A percentile compares a stretch with the other conserved stretches of the same genome.
Evolutionary conservation across 257 asterid genomes (phyloP).

Genomic region (Henckelia pumila): DNA sequence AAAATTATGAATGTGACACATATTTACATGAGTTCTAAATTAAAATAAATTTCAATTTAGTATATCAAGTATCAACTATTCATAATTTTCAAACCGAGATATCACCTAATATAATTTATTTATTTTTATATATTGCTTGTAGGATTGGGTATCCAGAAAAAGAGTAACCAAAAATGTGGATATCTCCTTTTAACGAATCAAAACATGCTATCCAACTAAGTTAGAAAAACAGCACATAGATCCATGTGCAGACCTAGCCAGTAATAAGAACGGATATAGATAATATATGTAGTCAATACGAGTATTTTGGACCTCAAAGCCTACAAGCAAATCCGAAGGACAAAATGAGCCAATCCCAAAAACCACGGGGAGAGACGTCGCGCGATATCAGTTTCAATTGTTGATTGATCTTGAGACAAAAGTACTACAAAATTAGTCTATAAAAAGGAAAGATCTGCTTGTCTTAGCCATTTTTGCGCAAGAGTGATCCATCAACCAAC

Average conservation of each 20-base stretch:
- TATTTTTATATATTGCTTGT: too few species aligned
- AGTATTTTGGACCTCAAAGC: not conserved
- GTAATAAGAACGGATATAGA: not conserved
- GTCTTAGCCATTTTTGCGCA: conserved; percentile 27
- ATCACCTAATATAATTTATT: too few species aligned
- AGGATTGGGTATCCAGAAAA: too few species aligned
- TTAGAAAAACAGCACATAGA: not conserved
- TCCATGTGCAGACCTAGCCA: not conserved
- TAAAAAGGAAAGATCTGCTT: conserved; percentile 3
- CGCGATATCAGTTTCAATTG: not conserved
- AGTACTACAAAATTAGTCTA: not conserved
- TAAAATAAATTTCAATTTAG: too few species aligned
- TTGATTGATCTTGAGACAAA: not conserved
- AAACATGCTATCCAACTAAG: not conserved
- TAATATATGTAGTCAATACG: too few species aligned
- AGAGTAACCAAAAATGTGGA: too few species aligned
- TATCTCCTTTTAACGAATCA: too few species aligned
- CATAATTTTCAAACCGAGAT: too few species aligned
- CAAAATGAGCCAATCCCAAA: not conserved
- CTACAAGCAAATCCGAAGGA: not conserved
- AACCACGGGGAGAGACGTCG: not conserved
- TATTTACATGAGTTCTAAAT: too few species aligned
- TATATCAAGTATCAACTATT: too few species aligned
- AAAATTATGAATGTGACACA: too few species aligned
- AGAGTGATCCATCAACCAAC: conserved; percentile 24